phyloP scores from a whole-genome alignment of 1,284 basidiomycete species.

The Moesziomyces antarcticus region DNA sequence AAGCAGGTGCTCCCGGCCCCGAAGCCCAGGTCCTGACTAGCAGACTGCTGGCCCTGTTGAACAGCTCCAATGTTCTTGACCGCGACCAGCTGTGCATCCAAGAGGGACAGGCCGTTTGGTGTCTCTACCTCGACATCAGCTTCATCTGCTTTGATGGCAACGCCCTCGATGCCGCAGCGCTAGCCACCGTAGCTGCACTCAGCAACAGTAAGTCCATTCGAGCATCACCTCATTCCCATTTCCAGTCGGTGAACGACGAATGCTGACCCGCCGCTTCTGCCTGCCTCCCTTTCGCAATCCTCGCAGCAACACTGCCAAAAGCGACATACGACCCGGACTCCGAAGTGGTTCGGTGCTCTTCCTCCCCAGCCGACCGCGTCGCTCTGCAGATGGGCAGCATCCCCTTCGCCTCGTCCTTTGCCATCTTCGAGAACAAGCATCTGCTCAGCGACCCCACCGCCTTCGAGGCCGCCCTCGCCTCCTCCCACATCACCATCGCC shows the following conservation, averaged over 20 bases:
- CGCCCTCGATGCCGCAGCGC: constrained; percentile 85
- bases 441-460: constrained; percentile 85
- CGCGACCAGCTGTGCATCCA: constrained; percentile 81
- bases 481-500: constrained; percentile 45
- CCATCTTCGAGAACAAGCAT: constrained; percentile 79
- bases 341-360: constrained; percentile 76
- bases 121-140: constrained; percentile 89
- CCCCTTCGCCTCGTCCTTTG: constrained; percentile 79
- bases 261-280: background rate
- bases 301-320: constrained; percentile 72
- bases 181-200: constrained; percentile 88
- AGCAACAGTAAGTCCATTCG: constrained; percentile 76
- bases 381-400: constrained; percentile 72
- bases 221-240: background rate
- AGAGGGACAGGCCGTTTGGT: constrained; percentile 84
- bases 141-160: constrained; percentile 98
- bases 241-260: too few species aligned
- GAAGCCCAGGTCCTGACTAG: constrained; percentile 55
- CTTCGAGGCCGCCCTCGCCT: constrained; percentile 86
- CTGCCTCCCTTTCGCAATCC: background rate
- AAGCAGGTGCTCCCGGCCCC: constrained; percentile 82
- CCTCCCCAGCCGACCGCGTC: constrained; percentile 69
- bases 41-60: constrained; percentile 73
- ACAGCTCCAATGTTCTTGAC: constrained; percentile 71
- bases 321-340: constrained; percentile 79